phyloP scores from a whole-genome alignment of 306 rosid genomes.

The Lupinus albus region DNA sequence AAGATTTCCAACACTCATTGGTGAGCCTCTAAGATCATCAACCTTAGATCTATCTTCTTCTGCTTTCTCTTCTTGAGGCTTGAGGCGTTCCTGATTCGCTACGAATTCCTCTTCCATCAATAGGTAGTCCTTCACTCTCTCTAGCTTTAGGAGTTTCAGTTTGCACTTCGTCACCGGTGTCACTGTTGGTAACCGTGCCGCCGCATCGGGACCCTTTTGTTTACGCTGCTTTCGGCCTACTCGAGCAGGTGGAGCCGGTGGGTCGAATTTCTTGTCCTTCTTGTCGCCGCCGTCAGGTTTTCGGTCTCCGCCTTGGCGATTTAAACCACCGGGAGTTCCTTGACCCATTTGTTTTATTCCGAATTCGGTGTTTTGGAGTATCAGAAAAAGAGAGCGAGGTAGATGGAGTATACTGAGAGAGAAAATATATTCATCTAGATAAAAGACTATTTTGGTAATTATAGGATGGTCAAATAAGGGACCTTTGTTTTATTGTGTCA shows the following conservation, averaged over 20 bases:
- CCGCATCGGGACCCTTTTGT: conserved; percentile 96
- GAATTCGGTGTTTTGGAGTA: too few relatives aligned
- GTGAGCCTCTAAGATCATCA: conserved; percentile 93
- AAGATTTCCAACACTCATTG: conserved; percentile 97
- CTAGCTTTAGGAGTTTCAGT: conserved; percentile 79
- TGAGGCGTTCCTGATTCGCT: conserved; percentile 86
- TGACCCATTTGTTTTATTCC: conserved; percentile 44
- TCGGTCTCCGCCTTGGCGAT: conserved; percentile 85
- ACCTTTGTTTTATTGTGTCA: too few relatives aligned
- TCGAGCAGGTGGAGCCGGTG: conserved; percentile 87
- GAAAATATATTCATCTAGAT: too few relatives aligned
- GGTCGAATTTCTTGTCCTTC: conserved; percentile 91
- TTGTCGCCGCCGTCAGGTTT: conserved; percentile 75
- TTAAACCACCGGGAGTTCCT: conserved; percentile 91
- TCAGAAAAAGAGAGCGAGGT: too few relatives aligned
- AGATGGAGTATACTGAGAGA: too few relatives aligned
- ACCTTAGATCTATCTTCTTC: conserved; percentile 98
- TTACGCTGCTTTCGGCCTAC: conserved; percentile 92
- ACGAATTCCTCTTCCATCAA: conserved; percentile 98
- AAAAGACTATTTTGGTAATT: too few relatives aligned
- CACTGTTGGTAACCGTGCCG: conserved; percentile 79
- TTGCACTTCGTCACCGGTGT: conserved; percentile 87
- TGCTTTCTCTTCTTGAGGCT: conserved; percentile 96
- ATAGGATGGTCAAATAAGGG: too few relatives aligned
- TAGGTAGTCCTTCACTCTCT: conserved; percentile 84